These are phyloP conservation scores for Acanthamoeba lenticulata DNA, from an alignment of 208 protist species.

Conservation along the genomic window DNA sequence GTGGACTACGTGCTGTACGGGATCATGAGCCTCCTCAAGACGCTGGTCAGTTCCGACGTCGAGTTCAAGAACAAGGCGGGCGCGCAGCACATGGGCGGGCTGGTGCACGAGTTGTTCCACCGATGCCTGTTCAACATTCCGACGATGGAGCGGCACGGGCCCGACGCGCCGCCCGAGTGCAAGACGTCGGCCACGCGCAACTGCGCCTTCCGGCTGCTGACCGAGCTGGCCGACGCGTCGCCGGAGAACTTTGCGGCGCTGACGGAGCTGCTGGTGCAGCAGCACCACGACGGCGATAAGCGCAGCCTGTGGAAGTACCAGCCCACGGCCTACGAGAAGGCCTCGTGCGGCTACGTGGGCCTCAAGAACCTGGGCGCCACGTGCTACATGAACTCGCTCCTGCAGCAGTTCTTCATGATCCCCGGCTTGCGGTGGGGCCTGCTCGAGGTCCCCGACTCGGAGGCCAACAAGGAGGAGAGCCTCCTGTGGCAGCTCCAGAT, in stretches of 20 bases:
- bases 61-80: conserved; percentile 17
- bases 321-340: background rate
- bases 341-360: conserved; percentile 83
- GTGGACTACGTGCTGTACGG: conserved; percentile 73
- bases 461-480: background rate
- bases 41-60: conserved; percentile 51
- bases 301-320: conserved; percentile 30
- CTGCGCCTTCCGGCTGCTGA: conserved; percentile 80
- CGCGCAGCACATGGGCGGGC: background rate
- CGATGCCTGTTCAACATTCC: conserved; percentile 86
- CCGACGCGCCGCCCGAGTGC: conserved; percentile 83
- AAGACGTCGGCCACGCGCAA: conserved; percentile 81
- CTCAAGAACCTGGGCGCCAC: conserved; percentile 87
- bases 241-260: background rate
- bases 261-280: background rate
- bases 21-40: conserved; percentile 57
- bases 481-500: conserved; percentile 80
- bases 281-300: conserved; percentile 11
- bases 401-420: conserved; percentile 86
- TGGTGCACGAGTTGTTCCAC: conserved; percentile 75
- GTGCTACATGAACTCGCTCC: conserved; percentile 89
- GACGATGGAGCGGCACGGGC: conserved; percentile 73
- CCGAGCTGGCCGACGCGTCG: conserved; percentile 70
- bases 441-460: conserved; percentile 24
- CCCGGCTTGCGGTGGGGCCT: conserved; percentile 70